Evolutionary conservation across 257 asterid species (phyloP).

Genomic region (Orobanche coerulescens): DNA sequence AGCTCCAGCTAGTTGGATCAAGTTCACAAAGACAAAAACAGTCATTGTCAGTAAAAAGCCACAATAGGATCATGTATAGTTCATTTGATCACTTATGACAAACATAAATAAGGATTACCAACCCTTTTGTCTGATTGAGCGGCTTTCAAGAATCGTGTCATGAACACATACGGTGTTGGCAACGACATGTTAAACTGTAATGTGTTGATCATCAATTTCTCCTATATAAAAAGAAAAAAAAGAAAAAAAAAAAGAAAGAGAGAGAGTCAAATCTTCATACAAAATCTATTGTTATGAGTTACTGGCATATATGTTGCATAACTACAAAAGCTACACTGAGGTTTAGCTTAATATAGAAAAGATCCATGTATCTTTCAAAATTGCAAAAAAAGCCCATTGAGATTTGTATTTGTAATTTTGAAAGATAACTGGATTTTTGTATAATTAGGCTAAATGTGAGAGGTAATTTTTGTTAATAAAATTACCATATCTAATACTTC

Average conservation of each 20-base stretch:
- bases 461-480: neutral
- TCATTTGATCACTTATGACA: neutral
- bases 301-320: too few species aligned
- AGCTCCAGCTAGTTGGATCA: slow-evolving; percentile 53
- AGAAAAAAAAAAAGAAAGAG: too few species aligned
- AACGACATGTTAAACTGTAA: slow-evolving; percentile 70
- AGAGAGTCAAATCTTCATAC: too few species aligned
- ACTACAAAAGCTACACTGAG: too few species aligned
- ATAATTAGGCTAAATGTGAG: neutral
- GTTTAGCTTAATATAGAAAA: too few species aligned
- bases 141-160: slow-evolving; percentile 82
- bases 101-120: neutral
- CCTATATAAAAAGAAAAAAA: slow-evolving; percentile 33
- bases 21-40: slow-evolving; percentile 9
- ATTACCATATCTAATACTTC: slow-evolving; percentile 85
- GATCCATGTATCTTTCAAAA: neutral
- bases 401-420: too few species aligned
- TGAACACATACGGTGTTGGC: slow-evolving; percentile 80
- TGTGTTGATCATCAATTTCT: slow-evolving; percentile 64
- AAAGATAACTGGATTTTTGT: neutral
- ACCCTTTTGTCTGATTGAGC: slow-evolving; percentile 71
- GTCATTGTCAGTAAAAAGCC: neutral
- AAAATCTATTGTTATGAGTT: too few species aligned
- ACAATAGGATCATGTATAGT: neutral
- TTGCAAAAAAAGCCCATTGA: too few species aligned